Percentiles rank a stretch among this genome's conserved stretches.
Evolutionary conservation across 306 rosid genomes (phyloP).

Genomic region (Trifolium repens): DNA sequence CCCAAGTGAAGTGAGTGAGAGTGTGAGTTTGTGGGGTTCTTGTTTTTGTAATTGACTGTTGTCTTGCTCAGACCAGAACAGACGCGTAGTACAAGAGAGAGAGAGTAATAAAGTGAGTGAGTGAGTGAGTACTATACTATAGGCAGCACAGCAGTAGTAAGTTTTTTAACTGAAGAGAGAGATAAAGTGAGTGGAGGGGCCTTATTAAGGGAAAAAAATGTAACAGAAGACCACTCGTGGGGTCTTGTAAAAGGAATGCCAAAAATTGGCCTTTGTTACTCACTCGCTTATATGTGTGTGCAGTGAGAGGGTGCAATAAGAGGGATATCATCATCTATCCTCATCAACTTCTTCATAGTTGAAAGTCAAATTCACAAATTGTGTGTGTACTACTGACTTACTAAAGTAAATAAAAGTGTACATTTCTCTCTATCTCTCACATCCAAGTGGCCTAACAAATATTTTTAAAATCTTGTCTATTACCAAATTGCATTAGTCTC

Average conservation of each 20-base stretch:
- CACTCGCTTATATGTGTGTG: not conserved
- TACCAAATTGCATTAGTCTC: not conserved
- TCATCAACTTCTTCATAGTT: not conserved
- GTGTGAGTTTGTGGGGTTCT: slow-evolving; percentile 58
- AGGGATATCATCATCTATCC: no score
- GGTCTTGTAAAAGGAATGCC: slow-evolving; percentile 58
- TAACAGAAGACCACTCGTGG: slow-evolving; percentile 60
- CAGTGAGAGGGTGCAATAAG: not conserved
- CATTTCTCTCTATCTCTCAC: not conserved
- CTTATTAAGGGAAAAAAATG: slow-evolving; percentile 7
- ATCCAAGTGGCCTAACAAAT: not conserved
- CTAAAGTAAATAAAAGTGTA: not conserved
- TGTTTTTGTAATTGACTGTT: slow-evolving; percentile 48
- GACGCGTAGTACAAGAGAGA: not conserved
- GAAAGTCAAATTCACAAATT: slow-evolving; percentile 7
- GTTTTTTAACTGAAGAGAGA: not conserved
- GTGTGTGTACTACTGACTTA: no score
- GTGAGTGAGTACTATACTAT: not conserved
- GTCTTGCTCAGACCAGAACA: slow-evolving; percentile 45
- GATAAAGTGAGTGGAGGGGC: slow-evolving; percentile 30
- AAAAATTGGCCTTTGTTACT: slow-evolving; percentile 26
- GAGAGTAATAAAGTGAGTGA: not conserved
- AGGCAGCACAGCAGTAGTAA: not conserved
- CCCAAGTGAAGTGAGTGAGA: slow-evolving; percentile 30
- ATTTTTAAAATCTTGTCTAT: slow-evolving; percentile 1